Evolutionary conservation across 2,329 filamentous ascomycete species (phyloP), one percentile per base, ranked within the genome.

Genomic region (Colletotrichum somersetense): DNA sequence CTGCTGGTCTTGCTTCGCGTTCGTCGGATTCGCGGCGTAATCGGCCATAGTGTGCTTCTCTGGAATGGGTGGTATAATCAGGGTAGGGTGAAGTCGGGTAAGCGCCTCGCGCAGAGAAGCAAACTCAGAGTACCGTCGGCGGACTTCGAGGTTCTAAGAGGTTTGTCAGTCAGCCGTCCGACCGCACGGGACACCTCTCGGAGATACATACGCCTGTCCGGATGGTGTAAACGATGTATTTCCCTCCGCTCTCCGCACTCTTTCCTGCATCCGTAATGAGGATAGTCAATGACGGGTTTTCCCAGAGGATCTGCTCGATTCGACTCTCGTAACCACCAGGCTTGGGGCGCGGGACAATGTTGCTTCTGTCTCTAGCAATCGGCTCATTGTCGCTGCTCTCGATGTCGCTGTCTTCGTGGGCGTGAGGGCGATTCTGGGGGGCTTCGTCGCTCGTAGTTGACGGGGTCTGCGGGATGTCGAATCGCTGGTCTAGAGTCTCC

Each of bases 21-120:
- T 98, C 48, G 96, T 99, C 1, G 97, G 96, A 77, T 97, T 98
- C 38, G 97, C 95, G 20, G 96, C 96, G 80, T 99, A 99, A 81
- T 99, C 96, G 73, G 96, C 96, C 92, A 99, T 97, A 57, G 95
- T 96, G 82, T 99, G 96, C 83, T 99, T 99, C 84, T 99, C 97
- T 30, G 96, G 96, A 78, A 99, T 99, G 3, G 96, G 96, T 10
- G 96, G 97, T 64, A 99, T 93, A 77, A 99, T 93, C 53, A 99
- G 88, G 0, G 96, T 99, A 10, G 97, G 96, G 80, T 99, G 97
- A 74, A 99, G 88, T 77, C 93, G 93, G 58, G 95, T 95, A 38
- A 99, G 88, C 3, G 96, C 96, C 77, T 95, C 92, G 78, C 96
- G 90, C 69, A 99, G 85, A 20, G 96, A 97, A 46, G 94, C 93